These are phyloP conservation scores for Pseudozyma sp. DNA, from an alignment of 1,284 basidiomycete genomes.

Conservation along the genomic window DNA sequence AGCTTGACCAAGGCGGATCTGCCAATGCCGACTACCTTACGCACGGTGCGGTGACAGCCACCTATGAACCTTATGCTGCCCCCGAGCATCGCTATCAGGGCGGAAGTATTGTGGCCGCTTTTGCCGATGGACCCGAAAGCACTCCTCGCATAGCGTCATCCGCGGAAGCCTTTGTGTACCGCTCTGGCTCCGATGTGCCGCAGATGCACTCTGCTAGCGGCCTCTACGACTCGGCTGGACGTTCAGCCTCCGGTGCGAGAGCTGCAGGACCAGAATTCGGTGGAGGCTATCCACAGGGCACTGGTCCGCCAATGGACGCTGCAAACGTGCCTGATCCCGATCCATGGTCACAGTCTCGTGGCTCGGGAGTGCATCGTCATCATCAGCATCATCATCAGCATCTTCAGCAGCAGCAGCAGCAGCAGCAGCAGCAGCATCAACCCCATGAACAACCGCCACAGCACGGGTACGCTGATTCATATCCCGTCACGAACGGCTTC, in stretches of 20 bases:
- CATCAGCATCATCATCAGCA: not conserved
- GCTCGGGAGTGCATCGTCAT: not conserved
- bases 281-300: not conserved
- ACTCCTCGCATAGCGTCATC: not conserved
- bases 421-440: not conserved
- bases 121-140: not conserved
- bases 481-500: not conserved
- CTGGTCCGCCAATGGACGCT: not conserved
- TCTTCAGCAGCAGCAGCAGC: not conserved
- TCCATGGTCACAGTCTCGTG: conserved; percentile 3
- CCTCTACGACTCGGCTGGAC: not conserved
- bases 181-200: conserved; percentile 2
- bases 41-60: not conserved
- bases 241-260: not conserved
- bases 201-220: not conserved
- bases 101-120: not conserved
- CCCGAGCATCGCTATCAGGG: not conserved
- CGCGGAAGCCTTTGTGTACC: not conserved
- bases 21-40: not conserved
- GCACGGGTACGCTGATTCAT: not conserved
- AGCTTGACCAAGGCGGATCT: not conserved
- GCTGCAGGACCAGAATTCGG: not conserved
- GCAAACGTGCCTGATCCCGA: not conserved
- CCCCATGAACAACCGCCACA: not conserved
- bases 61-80: conserved; percentile 2